Conservation (phyloP, 495 filamentous ascomycete species). For the Trichoderma asperelloides region DNA sequence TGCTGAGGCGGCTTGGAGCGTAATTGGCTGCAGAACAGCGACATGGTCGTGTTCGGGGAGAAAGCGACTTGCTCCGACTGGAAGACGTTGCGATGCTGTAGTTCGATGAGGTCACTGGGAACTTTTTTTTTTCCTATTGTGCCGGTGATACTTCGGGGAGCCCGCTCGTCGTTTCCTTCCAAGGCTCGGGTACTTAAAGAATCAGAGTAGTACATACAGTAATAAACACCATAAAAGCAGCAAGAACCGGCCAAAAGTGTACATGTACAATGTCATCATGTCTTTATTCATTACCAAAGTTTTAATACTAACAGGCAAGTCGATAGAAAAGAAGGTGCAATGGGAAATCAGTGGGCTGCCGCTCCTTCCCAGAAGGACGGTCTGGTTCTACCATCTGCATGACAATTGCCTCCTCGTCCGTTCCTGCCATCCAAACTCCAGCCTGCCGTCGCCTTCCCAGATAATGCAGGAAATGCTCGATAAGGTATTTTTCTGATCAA, state of each 20-base stretch:
- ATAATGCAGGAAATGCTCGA: constrained; percentile 3
- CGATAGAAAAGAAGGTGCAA: constrained; percentile 3
- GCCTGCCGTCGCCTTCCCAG: neutral
- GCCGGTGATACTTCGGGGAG: constrained; percentile 4
- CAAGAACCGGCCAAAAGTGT: neutral
- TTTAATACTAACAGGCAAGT: neutral
- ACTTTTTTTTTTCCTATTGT: neutral
- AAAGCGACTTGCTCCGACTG: no score
- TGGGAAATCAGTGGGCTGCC: neutral
- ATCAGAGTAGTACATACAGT: neutral
- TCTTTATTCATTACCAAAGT: constrained; percentile 2
- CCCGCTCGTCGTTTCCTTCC: neutral
- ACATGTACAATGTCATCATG: neutral
- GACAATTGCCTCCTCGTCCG: constrained; percentile 6
- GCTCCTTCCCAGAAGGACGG: constrained; percentile 7
- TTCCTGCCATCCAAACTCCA: constrained; percentile 6
- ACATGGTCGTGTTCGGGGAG: neutral
- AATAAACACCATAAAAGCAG: neutral
- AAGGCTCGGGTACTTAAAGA: neutral
- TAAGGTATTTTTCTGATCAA: constrained; percentile 2
- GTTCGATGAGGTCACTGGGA: neutral
- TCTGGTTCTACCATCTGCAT: neutral
- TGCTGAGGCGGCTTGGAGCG: neutral
- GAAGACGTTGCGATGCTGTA: neutral
- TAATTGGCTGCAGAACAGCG: neutral